Base-by-base conservation (phyloP, 345 rosid species). In the Hypericum androsaemum region DNA sequence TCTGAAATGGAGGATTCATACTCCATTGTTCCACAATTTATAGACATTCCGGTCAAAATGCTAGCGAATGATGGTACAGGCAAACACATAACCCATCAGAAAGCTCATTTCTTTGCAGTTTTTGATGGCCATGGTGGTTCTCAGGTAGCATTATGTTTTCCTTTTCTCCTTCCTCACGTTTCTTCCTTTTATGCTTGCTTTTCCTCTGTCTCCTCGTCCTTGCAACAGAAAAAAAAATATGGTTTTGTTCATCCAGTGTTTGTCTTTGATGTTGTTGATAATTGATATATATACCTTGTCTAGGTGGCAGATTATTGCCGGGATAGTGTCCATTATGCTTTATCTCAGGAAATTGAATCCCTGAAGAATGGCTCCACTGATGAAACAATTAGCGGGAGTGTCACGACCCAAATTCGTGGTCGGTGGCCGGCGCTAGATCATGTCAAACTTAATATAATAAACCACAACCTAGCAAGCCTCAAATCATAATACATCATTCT, bases 61-160 rank as follows among this genome's bases (percentile, higher is more conserved):
- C 78, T 88, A 14, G 46, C 73, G 11, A 69, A 74, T 64, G 84
- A 85, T 66, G 83, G 84, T 55, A 52, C 72, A 70, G 68, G 69
- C 68, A 68, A 67, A 64, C 57, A 59, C 53, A 78, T 76, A 52
- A 44, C 76, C 50, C 70, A 67, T 53, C 94, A 84, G 74, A 80
- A 78, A 3, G 82, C 84, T 61, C 96, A 92, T 67, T 83, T 88
- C 62, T 88, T 84, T 12, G 96, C 94, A 50, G 96, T 85, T 47
- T 92, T 87, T 69, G 98, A 92, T 78, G 98, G 98, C 51, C 98
- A 92, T 52, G 98, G 98, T 67, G 96, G 98, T 44, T 68, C 77
- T 13, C 92, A 88, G 95, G 98, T 87, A 66, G 39, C n/a, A n/a
- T n/a, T n/a, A n/a, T n/a, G 17, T 12, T 13, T 28, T 45, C 49